A percentile compares a stretch with the other conserved stretches of the same genome.
phyloP scores from a whole-genome alignment of 306 rosid genomes.

The Vicia villosa region DNA sequence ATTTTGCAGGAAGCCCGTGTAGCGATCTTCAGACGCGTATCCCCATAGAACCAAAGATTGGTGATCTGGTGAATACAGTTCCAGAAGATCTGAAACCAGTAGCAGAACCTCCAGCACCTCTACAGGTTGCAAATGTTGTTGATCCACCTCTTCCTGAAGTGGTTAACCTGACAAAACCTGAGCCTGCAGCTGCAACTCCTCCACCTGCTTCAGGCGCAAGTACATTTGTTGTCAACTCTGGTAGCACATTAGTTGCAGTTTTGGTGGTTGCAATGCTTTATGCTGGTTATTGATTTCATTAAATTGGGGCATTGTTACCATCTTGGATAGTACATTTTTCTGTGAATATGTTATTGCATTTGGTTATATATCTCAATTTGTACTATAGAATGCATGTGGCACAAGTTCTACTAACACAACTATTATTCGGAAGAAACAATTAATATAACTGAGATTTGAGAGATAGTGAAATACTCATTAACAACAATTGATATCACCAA shows the following conservation, averaged over 20 bases:
- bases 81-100: slow-evolving; percentile 39
- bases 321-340: not conserved
- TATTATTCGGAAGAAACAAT: not conserved
- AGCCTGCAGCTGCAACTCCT: not conserved
- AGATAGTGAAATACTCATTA: not conserved
- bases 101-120: slow-evolving; percentile 59
- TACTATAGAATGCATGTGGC: slow-evolving; percentile 11
- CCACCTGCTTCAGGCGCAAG: slow-evolving; percentile 37
- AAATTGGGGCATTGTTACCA: not conserved
- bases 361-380: not conserved
- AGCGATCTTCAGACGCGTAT: slow-evolving; percentile 29
- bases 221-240: slow-evolving; percentile 38
- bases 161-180: not conserved
- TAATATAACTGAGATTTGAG: not conserved
- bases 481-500: not conserved
- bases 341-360: not conserved
- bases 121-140: slow-evolving; percentile 41
- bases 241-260: slow-evolving; percentile 37
- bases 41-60: slow-evolving; percentile 56
- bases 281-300: slow-evolving; percentile 28
- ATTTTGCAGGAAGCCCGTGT: slow-evolving; percentile 66
- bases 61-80: slow-evolving; percentile 38
- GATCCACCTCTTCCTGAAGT: slow-evolving; percentile 92
- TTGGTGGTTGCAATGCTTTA: slow-evolving; percentile 39
- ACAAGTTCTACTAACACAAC: not conserved